These are phyloP conservation scores for Chamaecrista fasciculata DNA, from an alignment of 306 rosid species.

Conservation along the genomic window DNA sequence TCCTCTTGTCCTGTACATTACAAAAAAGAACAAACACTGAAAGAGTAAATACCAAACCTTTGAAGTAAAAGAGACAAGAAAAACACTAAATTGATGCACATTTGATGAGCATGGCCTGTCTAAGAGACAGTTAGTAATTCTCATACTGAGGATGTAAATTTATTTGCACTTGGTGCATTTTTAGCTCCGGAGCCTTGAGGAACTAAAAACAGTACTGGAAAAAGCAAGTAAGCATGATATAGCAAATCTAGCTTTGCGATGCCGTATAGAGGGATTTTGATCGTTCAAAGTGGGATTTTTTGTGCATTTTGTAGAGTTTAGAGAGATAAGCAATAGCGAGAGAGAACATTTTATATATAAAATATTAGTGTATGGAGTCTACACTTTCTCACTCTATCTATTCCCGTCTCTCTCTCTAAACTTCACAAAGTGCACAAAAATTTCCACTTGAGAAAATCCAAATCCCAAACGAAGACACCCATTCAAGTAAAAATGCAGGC, in stretches of 20 bases:
- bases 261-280: no score
- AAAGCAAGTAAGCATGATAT: no score
- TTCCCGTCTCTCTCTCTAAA: no score
- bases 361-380: no score
- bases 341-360: not conserved
- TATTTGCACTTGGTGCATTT: not conserved
- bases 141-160: not conserved
- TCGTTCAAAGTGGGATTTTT: no score
- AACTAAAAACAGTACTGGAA: not conserved
- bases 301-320: no score
- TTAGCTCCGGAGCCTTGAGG: not conserved
- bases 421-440: no score
- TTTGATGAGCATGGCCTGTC: not conserved
- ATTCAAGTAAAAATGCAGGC: not conserved
- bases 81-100: constrained; percentile 3
- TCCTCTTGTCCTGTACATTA: constrained; percentile 65
- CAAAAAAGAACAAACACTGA: not conserved
- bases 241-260: no score
- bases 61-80: constrained; percentile 6
- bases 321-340: no score
- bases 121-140: not conserved
- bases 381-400: no score
- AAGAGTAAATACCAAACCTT: not conserved
- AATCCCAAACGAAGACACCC: not conserved
- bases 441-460: not conserved